phyloP scores from a whole-genome alignment of 2,329 filamentous ascomycete species.

The Neospermospora avenae region DNA sequence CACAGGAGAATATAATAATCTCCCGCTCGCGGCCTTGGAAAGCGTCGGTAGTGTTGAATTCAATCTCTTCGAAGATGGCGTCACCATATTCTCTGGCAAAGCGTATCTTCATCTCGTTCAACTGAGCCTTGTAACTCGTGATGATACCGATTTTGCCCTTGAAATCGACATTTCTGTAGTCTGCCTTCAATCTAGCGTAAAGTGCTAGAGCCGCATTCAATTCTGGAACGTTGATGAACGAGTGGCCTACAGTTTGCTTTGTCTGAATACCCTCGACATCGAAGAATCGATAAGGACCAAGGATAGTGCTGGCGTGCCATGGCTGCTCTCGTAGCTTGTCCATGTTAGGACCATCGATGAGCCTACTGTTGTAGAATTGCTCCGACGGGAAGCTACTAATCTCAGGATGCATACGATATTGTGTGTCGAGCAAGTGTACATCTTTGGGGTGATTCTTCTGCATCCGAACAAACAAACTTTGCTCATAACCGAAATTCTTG shows the following conservation, averaged over 20 bases:
- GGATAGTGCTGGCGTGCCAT: constrained; percentile 79
- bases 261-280: constrained; percentile 88
- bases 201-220: constrained; percentile 82
- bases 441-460: constrained; percentile 85
- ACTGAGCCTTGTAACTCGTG: constrained; percentile 94
- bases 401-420: constrained; percentile 98
- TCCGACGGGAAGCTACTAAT: constrained; percentile 88
- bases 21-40: constrained; percentile 97
- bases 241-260: constrained; percentile 78
- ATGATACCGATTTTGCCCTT: constrained; percentile 91
- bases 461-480: constrained; percentile 98
- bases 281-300: constrained; percentile 95
- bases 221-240: constrained; percentile 84
- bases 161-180: constrained; percentile 68
- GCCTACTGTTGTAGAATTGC: constrained; percentile 86
- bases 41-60: constrained; percentile 98
- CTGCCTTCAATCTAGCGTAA: constrained; percentile 73
- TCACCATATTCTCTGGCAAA: constrained; percentile 74
- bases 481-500: constrained; percentile 89
- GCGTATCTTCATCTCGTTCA: constrained; percentile 72
- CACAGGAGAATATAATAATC: constrained; percentile 98
- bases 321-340: constrained; percentile 67
- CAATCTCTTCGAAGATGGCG: constrained; percentile 71
- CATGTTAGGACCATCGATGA: constrained; percentile 86
- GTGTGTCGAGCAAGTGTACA: constrained; percentile 91